Percentiles rank a stretch among this genome's conserved stretches.
Conservation (phyloP, 345 rosid genomes). For the Aquilaria malaccensis region DNA sequence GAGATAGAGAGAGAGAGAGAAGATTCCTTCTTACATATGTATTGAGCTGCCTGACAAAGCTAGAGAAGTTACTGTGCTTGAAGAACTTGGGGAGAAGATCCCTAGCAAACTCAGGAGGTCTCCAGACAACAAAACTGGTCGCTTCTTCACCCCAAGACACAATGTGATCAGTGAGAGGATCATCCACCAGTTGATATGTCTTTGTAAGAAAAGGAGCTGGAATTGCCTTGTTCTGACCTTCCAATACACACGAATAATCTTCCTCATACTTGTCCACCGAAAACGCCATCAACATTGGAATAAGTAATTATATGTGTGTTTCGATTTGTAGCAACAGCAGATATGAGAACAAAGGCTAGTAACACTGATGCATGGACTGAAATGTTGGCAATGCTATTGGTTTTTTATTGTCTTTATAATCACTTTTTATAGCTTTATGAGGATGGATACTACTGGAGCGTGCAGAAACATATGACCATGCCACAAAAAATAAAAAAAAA, state of each 20-base stretch:
- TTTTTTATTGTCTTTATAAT: slow-evolving; percentile 16
- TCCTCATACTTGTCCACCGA: background rate
- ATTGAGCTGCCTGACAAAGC: slow-evolving; percentile 49
- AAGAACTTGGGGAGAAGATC: slow-evolving; percentile 46
- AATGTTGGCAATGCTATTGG: background rate
- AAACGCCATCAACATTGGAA: slow-evolving; percentile 13
- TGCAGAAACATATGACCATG: slow-evolving; percentile 27
- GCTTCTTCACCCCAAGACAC: slow-evolving; percentile 56
- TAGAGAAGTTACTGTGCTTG: slow-evolving; percentile 54
- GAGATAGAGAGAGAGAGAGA: background rate
- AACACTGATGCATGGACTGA: background rate
- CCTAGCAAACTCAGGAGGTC: slow-evolving; percentile 50
- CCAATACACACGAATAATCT: background rate
- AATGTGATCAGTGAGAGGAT: slow-evolving; percentile 45
- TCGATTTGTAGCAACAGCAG: background rate
- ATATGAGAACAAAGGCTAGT: background rate
- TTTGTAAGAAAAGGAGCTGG: slow-evolving; percentile 57
- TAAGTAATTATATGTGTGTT: background rate
- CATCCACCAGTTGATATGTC: slow-evolving; percentile 56
- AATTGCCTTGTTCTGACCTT: slow-evolving; percentile 21
- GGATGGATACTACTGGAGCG: background rate
- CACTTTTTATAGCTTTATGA: slow-evolving; percentile 24
- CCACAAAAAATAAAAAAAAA: slow-evolving; percentile 21
- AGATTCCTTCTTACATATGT: slow-evolving; percentile 28
- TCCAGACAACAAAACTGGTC: slow-evolving; percentile 53